These are phyloP conservation scores for Paramecium primaurelia DNA, from an alignment of 73 alveolate genomes.

Conservation along the genomic window DNA sequence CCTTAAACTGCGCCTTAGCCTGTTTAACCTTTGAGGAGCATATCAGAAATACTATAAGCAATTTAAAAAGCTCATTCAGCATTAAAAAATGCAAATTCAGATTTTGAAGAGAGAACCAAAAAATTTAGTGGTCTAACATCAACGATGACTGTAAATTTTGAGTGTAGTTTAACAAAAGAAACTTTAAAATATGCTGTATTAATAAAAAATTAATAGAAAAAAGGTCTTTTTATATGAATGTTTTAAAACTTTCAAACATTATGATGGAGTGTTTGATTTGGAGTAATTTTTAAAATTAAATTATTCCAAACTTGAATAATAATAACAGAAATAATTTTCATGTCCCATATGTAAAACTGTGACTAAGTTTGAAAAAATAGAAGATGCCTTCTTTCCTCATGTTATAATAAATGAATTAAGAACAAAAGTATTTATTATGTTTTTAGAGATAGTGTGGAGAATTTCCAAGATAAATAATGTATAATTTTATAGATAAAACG, in stretches of 20 bases:
- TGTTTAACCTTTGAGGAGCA: background rate
- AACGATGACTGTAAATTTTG: background rate
- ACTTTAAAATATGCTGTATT: background rate
- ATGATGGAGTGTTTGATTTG: background rate
- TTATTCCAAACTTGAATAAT: background rate
- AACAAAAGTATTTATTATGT: background rate
- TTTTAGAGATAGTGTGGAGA: background rate
- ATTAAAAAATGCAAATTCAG: background rate
- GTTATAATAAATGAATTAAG: background rate
- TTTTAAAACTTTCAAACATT: background rate
- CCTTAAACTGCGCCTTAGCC: background rate
- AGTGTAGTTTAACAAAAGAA: background rate
- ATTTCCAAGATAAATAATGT: background rate
- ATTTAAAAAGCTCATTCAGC: background rate
- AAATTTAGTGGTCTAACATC: background rate
- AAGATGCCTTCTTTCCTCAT: background rate
- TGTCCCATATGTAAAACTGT: background rate
- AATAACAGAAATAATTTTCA: background rate
- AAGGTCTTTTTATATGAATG: background rate
- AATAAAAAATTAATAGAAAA: background rate
- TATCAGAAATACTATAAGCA: background rate
- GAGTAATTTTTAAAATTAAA: background rate
- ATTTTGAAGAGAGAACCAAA: background rate
- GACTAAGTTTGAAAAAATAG: background rate
- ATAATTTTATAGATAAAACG: background rate